Base-by-base conservation (phyloP, 345 rosid genomes). In the Acer campestre region DNA sequence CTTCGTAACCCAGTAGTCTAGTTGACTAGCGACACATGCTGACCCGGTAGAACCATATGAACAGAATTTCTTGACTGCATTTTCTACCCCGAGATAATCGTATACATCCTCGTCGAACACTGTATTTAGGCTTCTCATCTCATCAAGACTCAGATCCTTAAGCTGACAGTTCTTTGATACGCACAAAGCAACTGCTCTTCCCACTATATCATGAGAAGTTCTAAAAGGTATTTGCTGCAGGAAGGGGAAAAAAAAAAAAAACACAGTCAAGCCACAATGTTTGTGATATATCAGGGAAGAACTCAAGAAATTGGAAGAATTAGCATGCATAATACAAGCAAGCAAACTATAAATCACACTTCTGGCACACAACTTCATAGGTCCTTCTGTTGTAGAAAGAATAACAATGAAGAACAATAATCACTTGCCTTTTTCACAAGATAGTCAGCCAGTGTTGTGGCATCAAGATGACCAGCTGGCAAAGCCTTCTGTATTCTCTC, bases 371-470 rank as follows among this genome's bases (percentile, higher is more conserved):
- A 46, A 48, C 59, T 69, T n/a, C 29, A 14, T 69, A 23, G 40
- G 22, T 69, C 40, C 13, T 51, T 49, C 13, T 69, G 61, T 49
- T 48, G 13, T 23, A 11, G 23, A 53, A 14, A 53, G 58, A 49
- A 53, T 35, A 4, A 59, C 75, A 55, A 27, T 55, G 7, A 67
- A 44, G 48, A 22, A 25, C 38, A 76, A 65, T 62, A 59, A 75
- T 20, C 62, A 72, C 88, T 79, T 88, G 82, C 99, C 98, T 94
- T 96, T 71, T 87, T 88, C 53, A 96, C 98, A 18, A 94, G 97
- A 84, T 96, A 96, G 84, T 94, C 99, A 0, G 99, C 99, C 6
- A 94, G 94, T 49, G 98, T 92, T 51, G 99, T 96, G 31, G 99
- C 98, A 79, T 96, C 98, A 61, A 96, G 98, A 79, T 90, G 87